Base-by-base conservation (phyloP, 352 stramenopile species). In the Aphanomyces cochlioides region DNA sequence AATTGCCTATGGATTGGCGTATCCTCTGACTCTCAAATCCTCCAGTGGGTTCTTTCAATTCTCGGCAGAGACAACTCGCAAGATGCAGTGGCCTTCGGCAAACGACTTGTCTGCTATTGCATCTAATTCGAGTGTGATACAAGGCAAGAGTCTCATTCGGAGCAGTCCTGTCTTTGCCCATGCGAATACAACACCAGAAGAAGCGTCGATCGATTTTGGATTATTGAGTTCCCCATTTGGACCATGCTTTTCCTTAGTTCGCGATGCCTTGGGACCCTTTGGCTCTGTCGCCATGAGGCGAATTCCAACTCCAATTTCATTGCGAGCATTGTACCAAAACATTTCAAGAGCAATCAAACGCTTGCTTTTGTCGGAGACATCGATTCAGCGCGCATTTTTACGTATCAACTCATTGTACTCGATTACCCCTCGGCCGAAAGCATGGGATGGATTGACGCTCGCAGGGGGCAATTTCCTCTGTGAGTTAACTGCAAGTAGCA, bases 1-100 rank as follows among this genome's bases (percentile, higher is more conserved):
- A 48, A 53, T 7, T 12, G 58, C 58, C 5, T 53, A 54, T 19
- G 37, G 37, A 3, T 28, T 10, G 58, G 5, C 12, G 4, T 66
- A 66, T 36, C 34, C 58, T 4, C n/a, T 66, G 15, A 50, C 58
- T 4, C 58, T 66, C 28, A 38, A 41, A 6, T 21, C 34, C 28
- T 66, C 58, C 5, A 66, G 53, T 19, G 58, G 34, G 5, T 66
- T 41, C 13, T 12, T 66, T 6, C 58, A 66, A 12, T 12, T n/a
- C 3, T 19, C 15, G 8, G 17, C 39, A 13, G 39, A 66, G 19
- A 66, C 58, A 10, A 39, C 58, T 6, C 40, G 48, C 37, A 66
- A 66, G 15, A 66, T 66, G 58, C 58, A 66, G 19, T 43, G 58
- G 37, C 58, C 58, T n/a, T 28, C 53, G 7, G 58, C 58, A 10